Conservation (phyloP, 352 stramenopile genomes). For the Thraustochytrium striatum region DNA sequence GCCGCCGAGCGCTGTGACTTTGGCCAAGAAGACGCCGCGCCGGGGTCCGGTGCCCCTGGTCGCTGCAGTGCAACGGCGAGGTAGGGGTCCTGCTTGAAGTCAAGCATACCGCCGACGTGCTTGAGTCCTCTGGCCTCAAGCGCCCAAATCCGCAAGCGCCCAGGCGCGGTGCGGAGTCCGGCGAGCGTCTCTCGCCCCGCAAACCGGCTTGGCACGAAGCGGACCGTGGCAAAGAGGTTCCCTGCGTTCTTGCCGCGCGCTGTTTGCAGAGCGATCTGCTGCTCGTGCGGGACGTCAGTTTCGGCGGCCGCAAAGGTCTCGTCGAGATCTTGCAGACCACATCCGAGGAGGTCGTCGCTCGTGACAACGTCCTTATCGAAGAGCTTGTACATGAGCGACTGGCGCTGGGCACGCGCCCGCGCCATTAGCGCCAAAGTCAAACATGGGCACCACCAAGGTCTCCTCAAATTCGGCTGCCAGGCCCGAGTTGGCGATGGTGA, state of each 20-base stretch:
- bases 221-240: not conserved
- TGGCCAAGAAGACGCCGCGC: not conserved
- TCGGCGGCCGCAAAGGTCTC: not conserved
- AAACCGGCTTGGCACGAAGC: not conserved
- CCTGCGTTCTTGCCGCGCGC: not conserved
- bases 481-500: not conserved
- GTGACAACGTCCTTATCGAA: slow-evolving; percentile 11
- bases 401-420: not conserved
- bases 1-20: not conserved
- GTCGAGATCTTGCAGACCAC: not conserved
- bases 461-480: not conserved
- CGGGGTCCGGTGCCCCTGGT: not conserved
- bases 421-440: slow-evolving; percentile 12
- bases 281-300: not conserved
- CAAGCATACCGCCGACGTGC: not conserved
- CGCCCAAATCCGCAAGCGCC: slow-evolving; percentile 14
- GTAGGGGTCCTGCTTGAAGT: slow-evolving; percentile 36
- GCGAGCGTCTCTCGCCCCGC: not conserved
- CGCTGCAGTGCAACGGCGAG: not conserved
- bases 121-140: slow-evolving; percentile 31
- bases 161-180: not conserved
- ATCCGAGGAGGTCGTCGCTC: not conserved
- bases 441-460: not conserved
- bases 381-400: not conserved
- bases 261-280: not conserved